Base-by-base conservation (phyloP, 768 basidiomycete genomes). In the Russula ochroleuca region DNA sequence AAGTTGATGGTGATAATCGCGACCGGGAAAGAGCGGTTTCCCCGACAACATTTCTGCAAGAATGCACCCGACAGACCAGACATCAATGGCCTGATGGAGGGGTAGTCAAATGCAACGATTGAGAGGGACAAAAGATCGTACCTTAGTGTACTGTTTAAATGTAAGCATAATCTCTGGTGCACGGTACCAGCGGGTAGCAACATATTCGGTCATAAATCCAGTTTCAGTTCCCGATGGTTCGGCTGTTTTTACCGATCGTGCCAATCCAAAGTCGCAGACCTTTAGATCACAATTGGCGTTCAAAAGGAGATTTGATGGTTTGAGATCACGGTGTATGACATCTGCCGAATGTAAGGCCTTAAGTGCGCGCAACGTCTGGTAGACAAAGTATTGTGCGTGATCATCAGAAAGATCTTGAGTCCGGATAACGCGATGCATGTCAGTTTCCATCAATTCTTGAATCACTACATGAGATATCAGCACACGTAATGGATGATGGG, bases 141-240 rank as follows among this genome's bases (percentile, higher is more conserved):
- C 89, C 78, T 94, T 94, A 57, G 95, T 96, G 77, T 99, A 99
- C 74, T 97, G 90, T 73, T 97, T 96, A 81, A 98, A 98, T 11
- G 94, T 97, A 57, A 99, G 81, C 97, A 99, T 99, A 78, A 99
- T 95, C 74, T 99, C 97, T 0, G 97, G 97, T 0, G 97, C 97
- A 41, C 97, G 86, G 72, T 98, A 99, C 97, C 97, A 99, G 69
- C 97, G 81, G 28, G 97, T 98, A 2, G 97, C 96, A 54, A 99
- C 97, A 71, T 95, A 96, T 85, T 94, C 92, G 1, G 93, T 96
- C 93, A 95, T 94, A 78, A 94, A 94, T 6, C 87, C 87, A 7
- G 83, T 90, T 69, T 91, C 89, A 8, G 88, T 91, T 25, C 89
- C 90, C 15, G 86, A 88, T 0, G 89, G 88, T 73, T 91, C 89